Conservation (phyloP, 805 yeast genomes). For the Yarrowia deformans region DNA sequence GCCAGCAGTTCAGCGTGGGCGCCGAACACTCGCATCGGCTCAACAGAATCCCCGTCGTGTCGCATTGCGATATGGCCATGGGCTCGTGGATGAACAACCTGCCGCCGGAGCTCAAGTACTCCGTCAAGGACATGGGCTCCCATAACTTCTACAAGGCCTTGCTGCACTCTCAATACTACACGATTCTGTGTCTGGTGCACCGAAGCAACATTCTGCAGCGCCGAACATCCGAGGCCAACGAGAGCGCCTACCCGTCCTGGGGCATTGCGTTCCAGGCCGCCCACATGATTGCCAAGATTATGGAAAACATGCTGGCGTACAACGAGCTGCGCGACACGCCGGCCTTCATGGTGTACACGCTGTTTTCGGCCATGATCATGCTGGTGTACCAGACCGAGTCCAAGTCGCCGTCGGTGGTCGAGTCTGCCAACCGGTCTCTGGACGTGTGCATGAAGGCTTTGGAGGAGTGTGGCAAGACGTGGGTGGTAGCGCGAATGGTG, state of each 20-base stretch:
- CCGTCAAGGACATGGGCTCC: conserved; percentile 60
- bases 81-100: conserved; percentile 76
- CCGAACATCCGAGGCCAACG: conserved; percentile 42
- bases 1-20: conserved; percentile 73
- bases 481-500: conserved; percentile 61
- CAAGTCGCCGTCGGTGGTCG: conserved; percentile 50
- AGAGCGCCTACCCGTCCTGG: conserved; percentile 66
- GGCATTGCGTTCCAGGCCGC: conserved; percentile 85
- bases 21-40: conserved; percentile 59
- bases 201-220: conserved; percentile 64
- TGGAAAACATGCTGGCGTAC: conserved; percentile 61
- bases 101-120: conserved; percentile 68
- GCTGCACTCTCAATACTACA: conserved; percentile 73
- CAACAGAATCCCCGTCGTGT: conserved; percentile 59
- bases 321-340: conserved; percentile 62
- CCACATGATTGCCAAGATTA: conserved; percentile 70
- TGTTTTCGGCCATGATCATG: conserved; percentile 71
- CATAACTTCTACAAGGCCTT: conserved; percentile 66
- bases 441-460: conserved; percentile 51
- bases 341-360: conserved; percentile 63
- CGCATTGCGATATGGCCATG: conserved; percentile 76
- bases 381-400: conserved; percentile 71
- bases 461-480: conserved; percentile 57
- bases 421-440: conserved; percentile 52
- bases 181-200: conserved; percentile 73